Conservation (phyloP, 164 flowering plant genomes). For the Aristolochia fimbriata region DNA sequence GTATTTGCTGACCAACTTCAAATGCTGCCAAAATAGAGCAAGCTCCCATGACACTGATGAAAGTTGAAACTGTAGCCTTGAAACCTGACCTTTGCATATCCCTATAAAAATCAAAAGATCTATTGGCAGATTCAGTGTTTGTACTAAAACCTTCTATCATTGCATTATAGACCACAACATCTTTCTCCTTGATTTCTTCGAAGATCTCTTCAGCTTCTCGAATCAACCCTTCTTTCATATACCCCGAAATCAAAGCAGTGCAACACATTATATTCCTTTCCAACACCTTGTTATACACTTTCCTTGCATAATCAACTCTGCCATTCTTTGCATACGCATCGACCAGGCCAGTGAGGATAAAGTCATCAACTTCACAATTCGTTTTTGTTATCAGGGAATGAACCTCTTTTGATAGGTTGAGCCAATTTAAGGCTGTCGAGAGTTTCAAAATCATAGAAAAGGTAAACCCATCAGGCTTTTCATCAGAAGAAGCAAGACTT, state of each 20-base stretch:
- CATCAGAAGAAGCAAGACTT: conserved; percentile 23
- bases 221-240: conserved; percentile 52
- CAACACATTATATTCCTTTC: conserved; percentile 62
- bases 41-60: conserved; percentile 78
- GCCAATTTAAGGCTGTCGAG: conserved; percentile 20
- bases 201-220: conserved; percentile 67
- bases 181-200: conserved; percentile 38
- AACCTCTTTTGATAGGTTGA: conserved; percentile 35
- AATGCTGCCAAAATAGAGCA: conserved; percentile 53
- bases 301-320: conserved; percentile 55
- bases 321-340: conserved; percentile 68
- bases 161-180: conserved; percentile 77
- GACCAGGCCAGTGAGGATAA: conserved; percentile 57
- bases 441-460: conserved; percentile 72
- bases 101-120: conserved; percentile 44
- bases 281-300: conserved; percentile 52
- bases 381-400: conserved; percentile 59
- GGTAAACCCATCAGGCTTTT: conserved; percentile 70
- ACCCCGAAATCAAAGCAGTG: conserved; percentile 80
- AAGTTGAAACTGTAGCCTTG: conserved; percentile 64
- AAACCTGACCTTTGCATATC: conserved; percentile 53
- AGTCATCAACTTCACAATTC: conserved; percentile 45
- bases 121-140: conserved; percentile 44
- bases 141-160: conserved; percentile 94
- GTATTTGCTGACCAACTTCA: conserved; percentile 74